Evolutionary conservation across 2,329 filamentous ascomycete genomes (phyloP).

Genomic region (Colletotrichum endophyticum): DNA sequence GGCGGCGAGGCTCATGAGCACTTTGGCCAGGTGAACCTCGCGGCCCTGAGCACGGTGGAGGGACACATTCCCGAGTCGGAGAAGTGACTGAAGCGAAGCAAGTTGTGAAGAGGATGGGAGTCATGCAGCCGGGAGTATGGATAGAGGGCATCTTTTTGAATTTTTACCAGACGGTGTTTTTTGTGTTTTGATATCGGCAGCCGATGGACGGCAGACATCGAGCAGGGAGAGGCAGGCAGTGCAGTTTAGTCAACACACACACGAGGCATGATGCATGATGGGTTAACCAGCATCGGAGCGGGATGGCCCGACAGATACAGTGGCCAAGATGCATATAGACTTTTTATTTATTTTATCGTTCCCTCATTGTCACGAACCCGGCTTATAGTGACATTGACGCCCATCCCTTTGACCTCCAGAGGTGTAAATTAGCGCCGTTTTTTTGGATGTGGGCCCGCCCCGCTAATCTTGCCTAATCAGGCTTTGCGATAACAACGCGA

Average conservation of each 20-base stretch:
- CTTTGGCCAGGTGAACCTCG: slow-evolving; percentile 61
- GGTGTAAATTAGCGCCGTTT: too few species aligned
- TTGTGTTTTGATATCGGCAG: not conserved
- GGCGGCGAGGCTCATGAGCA: slow-evolving; percentile 41
- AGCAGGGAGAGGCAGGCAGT: not conserved
- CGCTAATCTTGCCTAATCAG: too few species aligned
- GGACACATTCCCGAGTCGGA: slow-evolving; percentile 49
- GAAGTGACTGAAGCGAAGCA: not conserved
- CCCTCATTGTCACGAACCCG: not conserved
- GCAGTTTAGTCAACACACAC: not conserved
- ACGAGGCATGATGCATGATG: slow-evolving; percentile 16
- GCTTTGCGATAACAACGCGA: too few species aligned
- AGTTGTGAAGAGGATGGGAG: not conserved
- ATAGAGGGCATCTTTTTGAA: not conserved
- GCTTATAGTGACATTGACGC: not conserved
- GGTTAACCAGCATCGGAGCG: slow-evolving; percentile 10
- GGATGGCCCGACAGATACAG: slow-evolving; percentile 11
- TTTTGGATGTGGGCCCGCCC: too few species aligned
- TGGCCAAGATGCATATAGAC: slow-evolving; percentile 18
- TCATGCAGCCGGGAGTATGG: slow-evolving; percentile 20
- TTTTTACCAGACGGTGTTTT: not conserved
- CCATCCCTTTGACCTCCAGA: too few species aligned
- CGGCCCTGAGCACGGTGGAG: slow-evolving; percentile 57
- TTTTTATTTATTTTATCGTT: not conserved
- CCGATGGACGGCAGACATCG: slow-evolving; percentile 9